Evolutionary conservation across 2,329 filamentous ascomycete species (phyloP).

Genomic region (Septoria linicola): DNA sequence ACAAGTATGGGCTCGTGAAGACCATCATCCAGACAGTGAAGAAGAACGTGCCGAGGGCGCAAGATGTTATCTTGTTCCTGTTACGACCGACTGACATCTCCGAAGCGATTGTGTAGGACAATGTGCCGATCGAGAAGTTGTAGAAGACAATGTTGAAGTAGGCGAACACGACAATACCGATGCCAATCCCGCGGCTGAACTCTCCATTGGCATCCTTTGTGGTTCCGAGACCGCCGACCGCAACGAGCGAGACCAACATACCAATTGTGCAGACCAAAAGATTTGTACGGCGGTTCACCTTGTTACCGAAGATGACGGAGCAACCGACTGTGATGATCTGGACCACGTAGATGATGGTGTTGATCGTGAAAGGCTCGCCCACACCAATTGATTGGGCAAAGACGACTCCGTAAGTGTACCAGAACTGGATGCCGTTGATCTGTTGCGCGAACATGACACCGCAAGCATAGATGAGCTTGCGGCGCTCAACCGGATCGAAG

Average conservation of each 20-base stretch:
- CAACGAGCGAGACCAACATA: constrained; percentile 24
- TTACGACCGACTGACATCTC: constrained; percentile 53
- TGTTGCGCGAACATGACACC: constrained; percentile 50
- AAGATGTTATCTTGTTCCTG: constrained; percentile 49
- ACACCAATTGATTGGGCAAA: constrained; percentile 27
- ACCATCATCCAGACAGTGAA: constrained; percentile 45
- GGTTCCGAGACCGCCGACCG: constrained; percentile 24
- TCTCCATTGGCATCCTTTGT: constrained; percentile 24
- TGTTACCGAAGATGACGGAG: constrained; percentile 27
- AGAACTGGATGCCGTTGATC: constrained; percentile 51
- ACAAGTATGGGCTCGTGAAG: constrained; percentile 45
- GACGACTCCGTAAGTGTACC: constrained; percentile 28
- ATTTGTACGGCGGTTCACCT: constrained; percentile 23
- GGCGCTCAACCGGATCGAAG: constrained; percentile 47
- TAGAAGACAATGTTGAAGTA: constrained; percentile 30
- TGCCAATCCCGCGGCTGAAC: constrained; percentile 24
- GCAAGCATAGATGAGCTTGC: constrained; percentile 48
- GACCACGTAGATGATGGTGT: constrained; percentile 28
- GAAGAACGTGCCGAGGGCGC: constrained; percentile 48
- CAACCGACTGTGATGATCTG: constrained; percentile 27
- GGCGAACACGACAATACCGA: constrained; percentile 26
- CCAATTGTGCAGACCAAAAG: constrained; percentile 26
- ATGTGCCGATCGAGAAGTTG: constrained; percentile 27
- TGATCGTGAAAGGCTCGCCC: constrained; percentile 29
- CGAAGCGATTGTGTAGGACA: constrained; percentile 33